phyloP scores from a whole-genome alignment of 192 early-diverging fungal species.

The Radiomyces spectabilis region DNA sequence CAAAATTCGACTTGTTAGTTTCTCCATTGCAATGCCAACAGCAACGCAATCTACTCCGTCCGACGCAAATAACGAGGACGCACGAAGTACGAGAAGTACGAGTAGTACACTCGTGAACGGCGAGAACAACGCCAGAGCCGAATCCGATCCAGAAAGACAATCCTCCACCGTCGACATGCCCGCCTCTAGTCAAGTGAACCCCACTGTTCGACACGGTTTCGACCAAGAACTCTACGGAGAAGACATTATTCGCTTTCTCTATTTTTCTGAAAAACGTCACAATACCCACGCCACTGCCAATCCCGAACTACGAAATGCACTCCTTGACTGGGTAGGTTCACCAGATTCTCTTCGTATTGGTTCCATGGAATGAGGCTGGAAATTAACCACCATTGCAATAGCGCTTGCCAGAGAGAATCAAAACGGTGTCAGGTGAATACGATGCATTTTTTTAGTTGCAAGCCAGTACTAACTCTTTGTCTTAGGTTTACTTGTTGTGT shows the following conservation, averaged over 20 bases:
- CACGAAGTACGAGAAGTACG: conserved; percentile 46
- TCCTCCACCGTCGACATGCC: neutral
- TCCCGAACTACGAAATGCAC: neutral
- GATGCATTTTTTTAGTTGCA: neutral
- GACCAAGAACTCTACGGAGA: conserved; percentile 42
- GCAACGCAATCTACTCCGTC: neutral
- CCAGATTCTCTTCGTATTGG: no score
- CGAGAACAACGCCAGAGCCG: conserved; percentile 23
- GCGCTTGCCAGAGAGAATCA: conserved; percentile 50
- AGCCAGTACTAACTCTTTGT: neutral
- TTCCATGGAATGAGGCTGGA: no score
- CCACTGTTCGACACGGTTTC: conserved; percentile 39
- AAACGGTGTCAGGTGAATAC: conserved; percentile 63
- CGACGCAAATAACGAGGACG: conserved; percentile 38
- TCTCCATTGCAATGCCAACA: conserved; percentile 3
- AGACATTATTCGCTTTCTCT: conserved; percentile 41
- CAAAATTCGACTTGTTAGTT: no score
- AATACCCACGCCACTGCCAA: conserved; percentile 29
- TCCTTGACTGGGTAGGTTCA: conserved; percentile 42
- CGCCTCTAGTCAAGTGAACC: neutral
- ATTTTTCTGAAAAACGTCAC: conserved; percentile 50
- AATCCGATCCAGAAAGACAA: conserved; percentile 23
- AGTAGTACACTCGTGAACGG: conserved; percentile 48
- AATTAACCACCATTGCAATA: neutral
- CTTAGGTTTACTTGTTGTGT: conserved; percentile 80